Evolutionary conservation across 2,329 filamentous ascomycete species (phyloP).

Genomic region (Fusarium beomiforme): DNA sequence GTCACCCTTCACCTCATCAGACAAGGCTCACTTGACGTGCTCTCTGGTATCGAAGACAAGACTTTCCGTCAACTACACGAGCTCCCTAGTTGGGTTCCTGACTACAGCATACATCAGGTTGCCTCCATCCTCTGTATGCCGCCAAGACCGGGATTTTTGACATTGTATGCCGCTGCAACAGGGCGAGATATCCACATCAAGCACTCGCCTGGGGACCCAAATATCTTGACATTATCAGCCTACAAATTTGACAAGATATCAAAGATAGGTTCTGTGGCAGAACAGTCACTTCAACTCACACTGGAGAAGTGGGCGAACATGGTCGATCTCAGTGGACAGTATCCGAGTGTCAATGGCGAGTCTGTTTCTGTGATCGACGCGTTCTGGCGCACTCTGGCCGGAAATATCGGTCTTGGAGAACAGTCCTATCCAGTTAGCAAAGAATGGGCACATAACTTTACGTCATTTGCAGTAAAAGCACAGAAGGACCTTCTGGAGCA

Average conservation of each 20-base stretch:
- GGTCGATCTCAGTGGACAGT: neutral
- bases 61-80: neutral
- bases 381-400: neutral
- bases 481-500: neutral
- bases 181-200: neutral
- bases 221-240: rapidly evolving
- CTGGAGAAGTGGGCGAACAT: neutral
- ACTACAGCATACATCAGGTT: neutral
- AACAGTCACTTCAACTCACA: neutral
- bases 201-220: rapidly evolving
- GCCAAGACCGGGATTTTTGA: neutral
- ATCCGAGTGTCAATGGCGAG: neutral
- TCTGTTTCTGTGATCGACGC: rapidly evolving
- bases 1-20: neutral
- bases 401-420: neutral
- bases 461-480: neutral
- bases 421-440: rapidly evolving
- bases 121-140: neutral
- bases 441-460: neutral
- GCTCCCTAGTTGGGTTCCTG: neutral
- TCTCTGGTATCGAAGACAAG: neutral
- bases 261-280: neutral
- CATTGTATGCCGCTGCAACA: neutral
- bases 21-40: neutral
- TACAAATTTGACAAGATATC: neutral